Base-by-base conservation (phyloP, 768 basidiomycete species). In the Clitopilus hobsonii region DNA sequence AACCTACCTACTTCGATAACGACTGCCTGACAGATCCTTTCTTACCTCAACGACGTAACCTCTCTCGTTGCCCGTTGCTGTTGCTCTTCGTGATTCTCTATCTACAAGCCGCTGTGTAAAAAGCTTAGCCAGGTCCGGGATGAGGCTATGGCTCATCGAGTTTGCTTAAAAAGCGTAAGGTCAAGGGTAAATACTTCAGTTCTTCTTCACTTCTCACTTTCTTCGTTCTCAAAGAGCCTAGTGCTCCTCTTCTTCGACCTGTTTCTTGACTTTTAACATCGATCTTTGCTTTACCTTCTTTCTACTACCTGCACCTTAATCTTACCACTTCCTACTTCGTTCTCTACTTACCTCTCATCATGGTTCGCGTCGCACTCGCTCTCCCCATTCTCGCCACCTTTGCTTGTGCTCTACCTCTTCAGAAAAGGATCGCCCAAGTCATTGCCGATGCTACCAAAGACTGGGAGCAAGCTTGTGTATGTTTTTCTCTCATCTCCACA, bases 391-490 rank as follows among this genome's bases (percentile, higher is more conserved):
- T 64, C 26, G 52, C 66, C 50, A 58, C 62, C 45, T 52, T 67
- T 32, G 69, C 69, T 36, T 60, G 68, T 14, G 69, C 70, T 55
- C 65, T 70, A 45, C 69, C 71, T 56, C 38, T 74, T 14, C 61
- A 70, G 53, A 82, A 77, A 67, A 77, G 80, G 32, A 80, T 82
- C 58, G 74, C 70, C 1, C 81, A 83, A 63, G 62, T 65, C 36
- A 81, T 80, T 50, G 54, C 72, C 2, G 78, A 75, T 49, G 73
- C 81, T 1, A 81, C 79, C 13, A 60, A 64, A 16, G 62, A 75
- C 49, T 83, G 80, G 81, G 78, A 77, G 58, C 63, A 73, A 41
- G 81, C 81, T 48, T 82, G 82, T 54, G 79, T 82, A 69, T 28
- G 79, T 72, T 25, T 26, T 24, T 14, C 16, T 20, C 11, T 38